Evolutionary conservation across 148 eudicot species (phyloP).

Genomic region (Diospyros lotus): DNA sequence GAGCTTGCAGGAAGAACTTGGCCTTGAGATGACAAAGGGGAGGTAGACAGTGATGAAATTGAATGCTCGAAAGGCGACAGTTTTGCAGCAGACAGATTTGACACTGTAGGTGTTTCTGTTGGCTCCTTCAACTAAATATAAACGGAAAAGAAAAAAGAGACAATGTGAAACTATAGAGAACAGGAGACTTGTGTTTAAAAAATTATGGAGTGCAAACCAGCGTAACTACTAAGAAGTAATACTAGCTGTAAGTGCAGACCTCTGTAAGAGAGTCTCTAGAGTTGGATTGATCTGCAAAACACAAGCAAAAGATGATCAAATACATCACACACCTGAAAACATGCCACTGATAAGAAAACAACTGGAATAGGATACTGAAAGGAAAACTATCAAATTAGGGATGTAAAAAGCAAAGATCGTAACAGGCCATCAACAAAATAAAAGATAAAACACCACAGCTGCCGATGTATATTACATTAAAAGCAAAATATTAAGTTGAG

Average conservation of each 20-base stretch:
- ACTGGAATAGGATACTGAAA: too few relatives aligned
- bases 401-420: too few relatives aligned
- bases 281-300: slow-evolving; percentile 28
- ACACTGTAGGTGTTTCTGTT: slow-evolving; percentile 41
- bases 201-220: neutral
- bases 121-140: slow-evolving; percentile 49
- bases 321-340: too few relatives aligned
- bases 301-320: neutral
- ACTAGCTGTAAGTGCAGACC: slow-evolving; percentile 18
- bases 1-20: slow-evolving; percentile 51
- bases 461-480: neutral
- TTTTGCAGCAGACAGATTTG: slow-evolving; percentile 46
- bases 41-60: slow-evolving; percentile 47
- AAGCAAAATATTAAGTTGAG: neutral
- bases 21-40: slow-evolving; percentile 61
- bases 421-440: neutral
- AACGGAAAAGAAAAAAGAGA: neutral
- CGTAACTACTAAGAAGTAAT: neutral
- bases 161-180: neutral
- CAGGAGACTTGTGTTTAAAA: neutral
- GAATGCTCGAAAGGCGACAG: slow-evolving; percentile 57
- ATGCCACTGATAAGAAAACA: too few relatives aligned
- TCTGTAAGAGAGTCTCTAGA: slow-evolving; percentile 23
- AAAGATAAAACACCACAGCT: slow-evolving; percentile 8
- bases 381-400: too few relatives aligned